A percentile compares a stretch with the other conserved stretches of the same genome.
These are phyloP conservation scores for Clonostachys rosea DNA, from an alignment of 2,329 filamentous ascomycete genomes.

Conservation along the genomic window DNA sequence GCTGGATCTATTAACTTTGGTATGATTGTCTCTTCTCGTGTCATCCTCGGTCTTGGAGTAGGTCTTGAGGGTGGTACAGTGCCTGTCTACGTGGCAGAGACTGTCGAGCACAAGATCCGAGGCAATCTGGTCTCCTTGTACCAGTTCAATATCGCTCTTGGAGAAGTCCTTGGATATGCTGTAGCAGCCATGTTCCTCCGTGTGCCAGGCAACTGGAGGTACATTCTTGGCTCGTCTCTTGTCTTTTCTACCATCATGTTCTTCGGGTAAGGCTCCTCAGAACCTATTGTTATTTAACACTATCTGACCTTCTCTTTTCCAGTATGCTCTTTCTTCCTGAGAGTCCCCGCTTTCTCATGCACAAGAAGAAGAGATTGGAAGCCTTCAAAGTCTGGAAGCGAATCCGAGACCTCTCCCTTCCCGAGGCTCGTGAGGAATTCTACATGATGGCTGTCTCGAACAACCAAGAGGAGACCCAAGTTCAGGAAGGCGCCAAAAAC, in stretches of 20 bases:
- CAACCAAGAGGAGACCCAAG: neutral
- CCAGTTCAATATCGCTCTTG: constrained; percentile 72
- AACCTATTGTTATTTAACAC: neutral
- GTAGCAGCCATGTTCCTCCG: constrained; percentile 68
- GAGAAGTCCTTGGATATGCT: constrained; percentile 69
- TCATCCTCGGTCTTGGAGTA: constrained; percentile 67
- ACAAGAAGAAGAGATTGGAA: constrained; percentile 45
- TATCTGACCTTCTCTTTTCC: constrained; percentile 6
- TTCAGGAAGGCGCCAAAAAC: constrained; percentile 34
- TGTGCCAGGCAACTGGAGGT: constrained; percentile 68
- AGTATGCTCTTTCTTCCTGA: constrained; percentile 72
- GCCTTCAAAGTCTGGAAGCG: constrained; percentile 45
- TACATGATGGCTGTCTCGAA: neutral
- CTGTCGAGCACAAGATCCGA: constrained; percentile 60
- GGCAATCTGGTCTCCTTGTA: constrained; percentile 72
- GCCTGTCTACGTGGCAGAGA: constrained; percentile 71
- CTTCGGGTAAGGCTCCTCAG: constrained; percentile 14
- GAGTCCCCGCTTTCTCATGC: constrained; percentile 64
- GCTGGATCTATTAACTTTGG: constrained; percentile 64
- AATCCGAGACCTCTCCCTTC: neutral
- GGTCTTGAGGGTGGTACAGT: constrained; percentile 72
- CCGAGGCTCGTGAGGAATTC: neutral
- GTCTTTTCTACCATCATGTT: constrained; percentile 53
- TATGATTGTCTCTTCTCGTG: constrained; percentile 61
- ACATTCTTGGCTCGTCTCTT: constrained; percentile 68